A percentile compares a stretch with the other conserved stretches of the same genome.
Evolutionary conservation across 768 basidiomycete species (phyloP).

Genomic region (Pleurotus eryngii): DNA sequence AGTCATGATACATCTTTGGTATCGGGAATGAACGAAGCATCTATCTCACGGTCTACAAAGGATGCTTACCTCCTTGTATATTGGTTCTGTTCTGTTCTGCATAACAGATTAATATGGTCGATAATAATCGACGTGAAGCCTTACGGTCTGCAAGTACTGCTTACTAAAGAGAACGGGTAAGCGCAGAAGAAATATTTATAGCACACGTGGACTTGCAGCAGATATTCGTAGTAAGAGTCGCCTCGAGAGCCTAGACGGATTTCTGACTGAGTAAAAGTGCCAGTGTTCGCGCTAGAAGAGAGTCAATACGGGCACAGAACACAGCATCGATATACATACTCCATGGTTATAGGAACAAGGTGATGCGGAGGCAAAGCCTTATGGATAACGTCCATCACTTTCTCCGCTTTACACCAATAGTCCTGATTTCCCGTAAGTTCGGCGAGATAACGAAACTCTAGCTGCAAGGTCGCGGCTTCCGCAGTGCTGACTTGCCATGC

Average conservation of each 20-base stretch:
- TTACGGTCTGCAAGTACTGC: constrained; percentile 65
- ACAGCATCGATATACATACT: constrained; percentile 33
- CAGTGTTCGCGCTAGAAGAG: constrained; percentile 15
- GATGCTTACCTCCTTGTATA: constrained; percentile 54
- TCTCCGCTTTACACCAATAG: constrained; percentile 82
- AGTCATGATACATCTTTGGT: constrained; percentile 65
- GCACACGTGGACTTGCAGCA: constrained; percentile 40
- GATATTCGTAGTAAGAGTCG: constrained; percentile 80
- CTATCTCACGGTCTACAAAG: background rate
- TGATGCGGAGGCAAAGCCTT: constrained; percentile 48
- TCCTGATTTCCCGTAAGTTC: constrained; percentile 69
- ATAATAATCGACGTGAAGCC: constrained; percentile 4
- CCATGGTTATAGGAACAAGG: constrained; percentile 70
- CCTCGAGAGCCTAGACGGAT: constrained; percentile 77
- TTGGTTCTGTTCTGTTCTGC: constrained; percentile 53
- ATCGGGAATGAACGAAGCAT: background rate
- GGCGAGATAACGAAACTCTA: constrained; percentile 89
- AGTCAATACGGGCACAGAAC: background rate
- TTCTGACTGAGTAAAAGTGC: constrained; percentile 37
- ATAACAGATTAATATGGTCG: background rate
- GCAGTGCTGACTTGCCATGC: constrained; percentile 73
- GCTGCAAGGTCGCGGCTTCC: constrained; percentile 82
- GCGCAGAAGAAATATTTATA: too few species aligned
- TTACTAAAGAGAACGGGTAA: constrained; percentile 34
- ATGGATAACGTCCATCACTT: constrained; percentile 63